Evolutionary conservation across 2,329 filamentous ascomycete genomes (phyloP), one percentile per base, ranked within the genome.

Genomic region (Epichloe brachyelytri): DNA sequence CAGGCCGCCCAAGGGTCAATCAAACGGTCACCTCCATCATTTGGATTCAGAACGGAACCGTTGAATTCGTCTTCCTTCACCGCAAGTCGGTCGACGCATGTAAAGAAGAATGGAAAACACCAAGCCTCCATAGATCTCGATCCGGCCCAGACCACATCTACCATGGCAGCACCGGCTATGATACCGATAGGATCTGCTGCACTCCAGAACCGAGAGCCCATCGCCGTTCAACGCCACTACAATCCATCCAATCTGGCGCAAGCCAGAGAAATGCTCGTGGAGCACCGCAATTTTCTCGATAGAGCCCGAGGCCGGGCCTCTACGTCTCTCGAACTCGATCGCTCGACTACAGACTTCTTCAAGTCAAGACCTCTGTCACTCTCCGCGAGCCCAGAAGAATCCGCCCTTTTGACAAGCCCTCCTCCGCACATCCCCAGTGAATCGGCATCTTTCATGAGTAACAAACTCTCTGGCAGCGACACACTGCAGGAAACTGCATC

Each of bases 201-300:
- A 47, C 46, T 64, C 39, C 56, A 59, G 38, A 51, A 54, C 37
- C 62, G 61, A 48, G 62, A 68, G 50, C 55, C 59, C n/a, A 55
- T 60, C 43, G 61, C 60, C 51, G 59, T 62, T 6, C 60, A 68
- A 26, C 61, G 64, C 5, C 63, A 63, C 11, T 69, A 65, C 46
- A 61, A 60, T 22, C 60, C 63, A 4, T 58, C 63, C 4, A 59
- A 59, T 33, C 56, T 69, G 38, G 53, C 62, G 17, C 59, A 66
- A 34, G 62, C 70, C 48, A 65, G 66, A 50, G 63, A 68, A 44
- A 59, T 69, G 54, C 57, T 71, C 46, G 52, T 66, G 34, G 67
- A 69, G 47, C 62, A 64, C 19, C 62, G 62, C 43, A 61, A 66
- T 43, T 60, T 63, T 44, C 56, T 63, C 43, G 64, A 65, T 40